Evolutionary conservation across 2,329 filamentous ascomycete species (phyloP), one percentile per base, ranked within the genome.

Genomic region (Cladophialophora immunda): DNA sequence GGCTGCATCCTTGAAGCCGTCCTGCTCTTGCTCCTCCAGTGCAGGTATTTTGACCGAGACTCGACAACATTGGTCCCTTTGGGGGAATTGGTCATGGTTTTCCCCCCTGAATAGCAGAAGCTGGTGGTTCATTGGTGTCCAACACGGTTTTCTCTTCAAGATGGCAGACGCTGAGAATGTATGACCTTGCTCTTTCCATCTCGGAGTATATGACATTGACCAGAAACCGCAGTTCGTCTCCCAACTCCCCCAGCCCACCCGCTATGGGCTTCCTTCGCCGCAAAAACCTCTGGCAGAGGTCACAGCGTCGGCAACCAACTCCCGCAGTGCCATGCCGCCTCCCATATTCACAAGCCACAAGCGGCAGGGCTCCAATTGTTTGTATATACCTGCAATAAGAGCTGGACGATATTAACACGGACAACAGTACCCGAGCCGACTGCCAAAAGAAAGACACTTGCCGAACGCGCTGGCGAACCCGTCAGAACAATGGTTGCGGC

Each of bases 391-490:
- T 65, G 69, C 57, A 74, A 15, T 13, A 55, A 55, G 38, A 63
- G 73, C 81, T 80, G 58, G 80, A 78, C 41, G 84, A 87, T 53
- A 47, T 64, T 68, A 62, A 67, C 70, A 30, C 64, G 45, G 34
- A 30, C 47, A 36, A 52, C 62, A 89, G 87, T 83, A 59, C 71
- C 79, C 25, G 82, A 87, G 73, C 82, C 87, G 22, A 84, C 87
- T 58, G 74, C 86, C 2, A 90, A 91, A 77, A 83, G 88, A 64
- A 88, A 87, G 73, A 86, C 85, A 15, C 78, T 89, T 29, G 78
- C 77, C 22, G 86, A 89, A 64, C 81, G 82, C 70, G 86, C 83
- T 34, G 83, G 77, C 68, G 87, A 90, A 66, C 84, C 80, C 34
- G 81, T 77, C 66, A 76, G 78, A 53, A 75, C 81, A 15, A 76